Evolutionary conservation across 805 yeast species (phyloP), one percentile per base, ranked within the genome.

Genomic region (Lipomyces lipofer): DNA sequence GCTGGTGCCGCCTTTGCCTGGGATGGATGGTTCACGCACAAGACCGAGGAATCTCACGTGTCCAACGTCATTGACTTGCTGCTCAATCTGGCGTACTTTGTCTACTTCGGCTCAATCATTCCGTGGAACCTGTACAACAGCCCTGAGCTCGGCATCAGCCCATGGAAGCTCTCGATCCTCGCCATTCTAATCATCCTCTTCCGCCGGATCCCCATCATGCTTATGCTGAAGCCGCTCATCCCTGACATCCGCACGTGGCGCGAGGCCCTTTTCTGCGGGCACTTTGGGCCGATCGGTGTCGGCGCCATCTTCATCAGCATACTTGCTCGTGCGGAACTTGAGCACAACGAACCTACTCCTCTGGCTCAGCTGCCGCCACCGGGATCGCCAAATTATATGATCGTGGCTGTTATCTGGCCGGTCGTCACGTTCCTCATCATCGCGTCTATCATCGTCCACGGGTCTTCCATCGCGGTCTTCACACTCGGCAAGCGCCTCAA

Each of bases 221-320:
- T 90, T 46, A 77, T 81, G 0, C 71, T 87, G 47, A 86, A 86
- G 65, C 90, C 92, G 0, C 67, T 89, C 22, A 85, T 88, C 1
- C 96, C 97, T 0, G 97, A 90, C 67, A 80, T 90, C 36, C 84
- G 88, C 64, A 80, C 88, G 9, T 90, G 97, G 96, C 81, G 96
- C 69, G 97, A 90, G 69, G 97, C 97, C 0, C 68, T 90, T 2
- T 91, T 91, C 69, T 88, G 95, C 69, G 97, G 97, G 19, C 96
- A 90, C 72, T 90, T 91, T 70, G 97, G 97, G 15, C 97, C 97
- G 1, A 88, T 91, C 66, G 97, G 97, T 45, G 97, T 90, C 21
- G 96, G 97, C 54, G 96, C 96, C 1, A 76, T 90, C 6, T 89
- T 87, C 70, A 92, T 94, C 39, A 84, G 88, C 4, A 83, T 90